Percentiles rank a stretch among this genome's conserved stretches.
Evolutionary conservation across 2,329 filamentous ascomycete genomes (phyloP).

Genomic region (Aspergillus japonicus): DNA sequence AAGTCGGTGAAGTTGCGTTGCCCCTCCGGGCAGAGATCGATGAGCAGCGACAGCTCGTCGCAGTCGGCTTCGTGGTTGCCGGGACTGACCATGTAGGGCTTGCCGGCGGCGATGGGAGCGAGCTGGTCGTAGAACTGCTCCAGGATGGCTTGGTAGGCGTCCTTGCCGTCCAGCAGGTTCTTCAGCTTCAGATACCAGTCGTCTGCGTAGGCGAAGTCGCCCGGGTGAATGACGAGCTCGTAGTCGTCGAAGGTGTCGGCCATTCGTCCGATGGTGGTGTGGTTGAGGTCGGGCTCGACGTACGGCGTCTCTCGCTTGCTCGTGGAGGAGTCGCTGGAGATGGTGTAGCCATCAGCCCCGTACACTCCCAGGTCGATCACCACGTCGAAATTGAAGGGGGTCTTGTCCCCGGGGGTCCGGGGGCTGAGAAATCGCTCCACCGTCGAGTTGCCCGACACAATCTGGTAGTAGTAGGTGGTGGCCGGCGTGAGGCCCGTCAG

Average conservation of each 20-base stretch:
- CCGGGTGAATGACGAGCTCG: slow-evolving; percentile 46
- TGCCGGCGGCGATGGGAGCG: slow-evolving; percentile 53
- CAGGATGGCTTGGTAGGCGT: slow-evolving; percentile 58
- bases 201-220: slow-evolving; percentile 59
- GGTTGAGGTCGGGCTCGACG: slow-evolving; percentile 54
- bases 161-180: slow-evolving; percentile 50
- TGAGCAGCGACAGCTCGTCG: slow-evolving; percentile 28
- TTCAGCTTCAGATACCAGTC: slow-evolving; percentile 53
- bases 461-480: slow-evolving; percentile 62
- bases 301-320: slow-evolving; percentile 52
- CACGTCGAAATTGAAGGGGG: slow-evolving; percentile 53
- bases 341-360: slow-evolving; percentile 54
- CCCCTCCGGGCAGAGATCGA: slow-evolving; percentile 39
- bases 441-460: slow-evolving; percentile 56
- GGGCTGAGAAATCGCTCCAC: slow-evolving; percentile 56
- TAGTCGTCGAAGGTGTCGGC: slow-evolving; percentile 55
- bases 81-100: slow-evolving; percentile 57
- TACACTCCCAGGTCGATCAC: slow-evolving; percentile 59
- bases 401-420: slow-evolving; percentile 54
- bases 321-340: slow-evolving; percentile 36
- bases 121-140: slow-evolving; percentile 59
- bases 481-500: slow-evolving; percentile 50
- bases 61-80: slow-evolving; percentile 62
- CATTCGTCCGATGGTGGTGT: slow-evolving; percentile 58
- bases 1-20: slow-evolving; percentile 63